These are phyloP conservation scores for Strobilomyces dryophilus DNA, from an alignment of 768 basidiomycete species.

Conservation along the genomic window DNA sequence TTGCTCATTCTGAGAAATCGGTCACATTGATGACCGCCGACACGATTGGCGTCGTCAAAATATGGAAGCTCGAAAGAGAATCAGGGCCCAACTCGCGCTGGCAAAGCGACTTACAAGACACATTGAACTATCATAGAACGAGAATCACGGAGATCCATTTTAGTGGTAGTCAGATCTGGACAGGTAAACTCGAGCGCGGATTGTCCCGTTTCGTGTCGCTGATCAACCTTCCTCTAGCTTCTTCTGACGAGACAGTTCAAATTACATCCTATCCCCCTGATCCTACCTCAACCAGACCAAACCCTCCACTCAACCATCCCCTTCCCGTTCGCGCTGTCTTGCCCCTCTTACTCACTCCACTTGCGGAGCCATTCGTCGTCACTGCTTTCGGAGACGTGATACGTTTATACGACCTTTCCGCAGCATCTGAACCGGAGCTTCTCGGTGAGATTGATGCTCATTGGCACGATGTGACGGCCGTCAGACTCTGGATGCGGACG, in stretches of 20 bases:
- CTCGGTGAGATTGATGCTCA: slow-evolving; percentile 80
- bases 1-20: slow-evolving; percentile 39
- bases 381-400: slow-evolving; percentile 85
- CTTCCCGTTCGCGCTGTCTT: slow-evolving; percentile 70
- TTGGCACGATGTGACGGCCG: slow-evolving; percentile 80
- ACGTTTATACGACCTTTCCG: slow-evolving; percentile 73
- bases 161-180: slow-evolving; percentile 80
- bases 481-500: slow-evolving; percentile 67
- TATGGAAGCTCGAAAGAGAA: slow-evolving; percentile 64
- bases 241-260: slow-evolving; percentile 82
- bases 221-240: slow-evolving; percentile 48
- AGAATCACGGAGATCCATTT: slow-evolving; percentile 71
- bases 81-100: slow-evolving; percentile 41
- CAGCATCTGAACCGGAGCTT: slow-evolving; percentile 61
- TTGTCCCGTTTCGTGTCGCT: not conserved
- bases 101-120: slow-evolving; percentile 47
- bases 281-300: slow-evolving; percentile 32
- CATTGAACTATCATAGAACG: slow-evolving; percentile 74
- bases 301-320: slow-evolving; percentile 55
- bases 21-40: slow-evolving; percentile 77
- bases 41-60: slow-evolving; percentile 85
- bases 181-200: slow-evolving; percentile 47
- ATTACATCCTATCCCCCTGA: slow-evolving; percentile 45
- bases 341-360: slow-evolving; percentile 56
- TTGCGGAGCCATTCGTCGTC: slow-evolving; percentile 71